Conservation (phyloP, 2,329 filamentous ascomycete species). For the Penicillium sp. region DNA sequence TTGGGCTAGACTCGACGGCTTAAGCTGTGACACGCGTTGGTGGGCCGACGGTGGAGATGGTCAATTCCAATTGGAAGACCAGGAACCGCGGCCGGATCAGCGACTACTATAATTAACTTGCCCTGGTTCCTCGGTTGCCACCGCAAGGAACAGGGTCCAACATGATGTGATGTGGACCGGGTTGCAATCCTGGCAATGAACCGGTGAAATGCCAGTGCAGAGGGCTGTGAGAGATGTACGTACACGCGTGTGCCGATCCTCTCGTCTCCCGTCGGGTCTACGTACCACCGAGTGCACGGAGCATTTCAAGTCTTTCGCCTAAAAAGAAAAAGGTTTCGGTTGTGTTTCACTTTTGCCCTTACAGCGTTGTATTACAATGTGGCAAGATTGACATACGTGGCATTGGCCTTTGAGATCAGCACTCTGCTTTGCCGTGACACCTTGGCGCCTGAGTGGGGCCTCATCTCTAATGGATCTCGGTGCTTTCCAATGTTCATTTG, state of each 20-base stretch:
- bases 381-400: slow-evolving; percentile 5
- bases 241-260: neutral
- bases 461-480: neutral
- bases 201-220: neutral
- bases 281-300: neutral
- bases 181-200: neutral
- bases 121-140: neutral
- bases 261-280: neutral
- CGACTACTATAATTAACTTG: neutral
- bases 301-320: neutral
- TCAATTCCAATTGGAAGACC: slow-evolving; percentile 19
- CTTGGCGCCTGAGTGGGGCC: neutral
- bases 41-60: slow-evolving; percentile 25
- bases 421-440: neutral
- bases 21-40: slow-evolving; percentile 35
- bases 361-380: slow-evolving; percentile 8
- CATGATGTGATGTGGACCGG: neutral
- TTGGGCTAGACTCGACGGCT: slow-evolving; percentile 3
- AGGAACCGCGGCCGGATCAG: slow-evolving; percentile 7
- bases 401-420: neutral
- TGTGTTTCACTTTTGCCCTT: slow-evolving; percentile 16
- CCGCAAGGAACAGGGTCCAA: slow-evolving; percentile 14
- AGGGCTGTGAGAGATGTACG: neutral
- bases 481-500: neutral
- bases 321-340: slow-evolving; percentile 8